Conservation (phyloP, 495 filamentous ascomycete species). For the Xylaria sp. region DNA sequence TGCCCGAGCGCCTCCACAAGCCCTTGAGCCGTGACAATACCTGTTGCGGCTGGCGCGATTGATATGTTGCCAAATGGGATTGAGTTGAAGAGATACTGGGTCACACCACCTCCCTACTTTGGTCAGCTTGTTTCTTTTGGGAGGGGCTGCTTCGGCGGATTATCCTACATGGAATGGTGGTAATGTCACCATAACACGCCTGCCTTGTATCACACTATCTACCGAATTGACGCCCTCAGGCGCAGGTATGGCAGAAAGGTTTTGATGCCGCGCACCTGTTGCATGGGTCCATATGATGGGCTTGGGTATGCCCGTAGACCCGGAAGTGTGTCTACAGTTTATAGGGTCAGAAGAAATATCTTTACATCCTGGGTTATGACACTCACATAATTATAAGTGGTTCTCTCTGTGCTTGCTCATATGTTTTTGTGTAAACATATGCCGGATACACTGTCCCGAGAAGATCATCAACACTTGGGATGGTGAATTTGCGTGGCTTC, state of each 20-base stretch:
- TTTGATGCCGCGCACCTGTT: conserved; percentile 9
- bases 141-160: too few relatives aligned
- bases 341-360: too few relatives aligned
- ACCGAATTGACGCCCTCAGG: neutral
- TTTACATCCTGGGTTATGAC: too few relatives aligned
- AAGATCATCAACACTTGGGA: neutral
- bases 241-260: neutral
- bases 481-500: conserved; percentile 11
- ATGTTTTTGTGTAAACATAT: conserved; percentile 23
- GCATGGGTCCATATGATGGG: conserved; percentile 35
- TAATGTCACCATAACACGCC: neutral
- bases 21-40: conserved; percentile 42
- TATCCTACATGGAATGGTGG: conserved; percentile 18
- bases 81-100: conserved; percentile 23
- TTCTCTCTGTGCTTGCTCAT: conserved; percentile 1
- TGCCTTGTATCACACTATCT: neutral
- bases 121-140: neutral
- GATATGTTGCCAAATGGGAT: conserved; percentile 42
- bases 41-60: conserved; percentile 42
- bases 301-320: conserved; percentile 52
- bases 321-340: conserved; percentile 51
- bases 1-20: conserved; percentile 45
- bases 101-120: conserved; percentile 9
- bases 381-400: conserved; percentile 18
- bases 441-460: neutral